Conservation (phyloP, 495 filamentous ascomycete genomes). For the Penicillium lividum region DNA sequence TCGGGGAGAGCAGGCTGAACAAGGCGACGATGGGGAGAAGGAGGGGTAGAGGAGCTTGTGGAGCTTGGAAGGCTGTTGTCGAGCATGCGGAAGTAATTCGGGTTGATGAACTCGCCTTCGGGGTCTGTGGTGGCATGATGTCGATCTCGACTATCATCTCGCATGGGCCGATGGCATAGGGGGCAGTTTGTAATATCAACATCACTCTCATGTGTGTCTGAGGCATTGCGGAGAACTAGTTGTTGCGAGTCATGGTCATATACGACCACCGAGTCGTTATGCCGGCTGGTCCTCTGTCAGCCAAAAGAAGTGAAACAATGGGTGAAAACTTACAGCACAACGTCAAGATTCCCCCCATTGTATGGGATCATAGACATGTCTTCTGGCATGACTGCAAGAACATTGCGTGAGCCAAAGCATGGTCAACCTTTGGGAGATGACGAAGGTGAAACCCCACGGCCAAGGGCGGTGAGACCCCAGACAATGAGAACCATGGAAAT, state of each 20-base stretch:
- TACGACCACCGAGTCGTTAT: slow-evolving; percentile 88
- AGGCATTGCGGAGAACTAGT: slow-evolving; percentile 72
- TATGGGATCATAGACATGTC: slow-evolving; percentile 53
- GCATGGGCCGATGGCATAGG: slow-evolving; percentile 81
- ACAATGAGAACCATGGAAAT: slow-evolving; percentile 5
- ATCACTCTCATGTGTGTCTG: slow-evolving; percentile 38
- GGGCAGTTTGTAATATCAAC: slow-evolving; percentile 71
- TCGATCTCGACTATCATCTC: slow-evolving; percentile 44
- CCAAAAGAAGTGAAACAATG: not conserved
- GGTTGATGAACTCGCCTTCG: slow-evolving; percentile 75
- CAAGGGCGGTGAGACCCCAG: slow-evolving; percentile 17
- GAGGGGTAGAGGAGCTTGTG: slow-evolving; percentile 45
- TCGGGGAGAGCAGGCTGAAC: slow-evolving; percentile 48
- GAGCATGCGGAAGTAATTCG: slow-evolving; percentile 93
- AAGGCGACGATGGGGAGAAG: slow-evolving; percentile 55
- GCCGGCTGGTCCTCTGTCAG: slow-evolving; percentile 60
- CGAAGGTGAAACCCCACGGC: slow-evolving; percentile 7
- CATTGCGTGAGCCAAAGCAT: slow-evolving; percentile 8
- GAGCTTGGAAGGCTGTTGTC: slow-evolving; percentile 59
- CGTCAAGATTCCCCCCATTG: slow-evolving; percentile 46
- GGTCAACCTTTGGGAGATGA: slow-evolving; percentile 9
- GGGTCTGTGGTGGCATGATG: slow-evolving; percentile 33
- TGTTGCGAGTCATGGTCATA: slow-evolving; percentile 83
- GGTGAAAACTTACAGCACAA: slow-evolving; percentile 48
- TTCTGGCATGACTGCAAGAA: slow-evolving; percentile 32